Percentiles rank a stretch among this genome's conserved stretches.
These are phyloP conservation scores for Lathyrus aphaca DNA, from an alignment of 306 rosid species.

Conservation along the genomic window DNA sequence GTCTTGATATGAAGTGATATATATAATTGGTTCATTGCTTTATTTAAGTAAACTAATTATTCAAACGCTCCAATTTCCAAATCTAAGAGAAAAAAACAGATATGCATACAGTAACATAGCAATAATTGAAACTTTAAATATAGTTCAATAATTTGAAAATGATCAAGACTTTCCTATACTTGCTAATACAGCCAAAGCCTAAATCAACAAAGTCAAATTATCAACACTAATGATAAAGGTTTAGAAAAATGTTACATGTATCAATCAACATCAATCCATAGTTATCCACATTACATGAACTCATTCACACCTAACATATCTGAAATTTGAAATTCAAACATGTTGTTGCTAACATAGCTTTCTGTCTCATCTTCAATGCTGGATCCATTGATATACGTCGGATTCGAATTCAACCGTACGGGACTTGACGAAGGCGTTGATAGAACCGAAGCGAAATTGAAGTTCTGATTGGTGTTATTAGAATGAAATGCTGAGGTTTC, in stretches of 20 bases:
- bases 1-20: background rate
- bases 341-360: constrained; percentile 71
- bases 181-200: constrained; percentile 31
- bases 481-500: constrained; percentile 51
- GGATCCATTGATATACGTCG: constrained; percentile 46
- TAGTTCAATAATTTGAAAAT: constrained; percentile 27
- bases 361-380: constrained; percentile 74
- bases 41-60: background rate
- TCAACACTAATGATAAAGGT: constrained; percentile 26
- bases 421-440: constrained; percentile 79
- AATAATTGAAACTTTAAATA: constrained; percentile 43
- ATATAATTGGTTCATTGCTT: constrained; percentile 4
- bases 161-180: constrained; percentile 34
- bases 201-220: constrained; percentile 33
- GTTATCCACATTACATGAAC: constrained; percentile 44
- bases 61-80: background rate
- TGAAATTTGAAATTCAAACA: constrained; percentile 58
- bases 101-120: constrained; percentile 27
- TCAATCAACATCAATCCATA: constrained; percentile 42
- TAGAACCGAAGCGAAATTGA: constrained; percentile 62
- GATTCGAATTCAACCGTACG: constrained; percentile 63
- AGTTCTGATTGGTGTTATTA: constrained; percentile 47
- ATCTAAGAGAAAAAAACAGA: background rate
- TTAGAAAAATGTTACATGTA: constrained; percentile 45
- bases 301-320: constrained; percentile 53